A percentile compares a stretch with the other conserved stretches of the same genome.
phyloP scores from a whole-genome alignment of 306 rosid genomes.

The Acacia confusa region DNA sequence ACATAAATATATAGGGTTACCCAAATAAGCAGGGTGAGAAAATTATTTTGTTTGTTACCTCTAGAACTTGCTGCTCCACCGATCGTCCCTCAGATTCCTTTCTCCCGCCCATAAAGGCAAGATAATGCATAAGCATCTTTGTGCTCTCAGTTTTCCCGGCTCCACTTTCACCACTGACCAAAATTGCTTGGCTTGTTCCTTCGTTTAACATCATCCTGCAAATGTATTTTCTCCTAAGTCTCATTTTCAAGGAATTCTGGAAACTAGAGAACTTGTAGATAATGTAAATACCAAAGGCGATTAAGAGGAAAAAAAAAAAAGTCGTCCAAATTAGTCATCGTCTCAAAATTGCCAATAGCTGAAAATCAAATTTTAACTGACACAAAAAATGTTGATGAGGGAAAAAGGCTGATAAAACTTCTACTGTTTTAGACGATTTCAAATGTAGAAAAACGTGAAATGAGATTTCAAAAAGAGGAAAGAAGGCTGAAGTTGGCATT shows the following conservation, averaged over 20 bases:
- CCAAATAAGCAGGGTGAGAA: neutral
- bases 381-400: neutral
- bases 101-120: neutral
- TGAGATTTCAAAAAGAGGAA: neutral
- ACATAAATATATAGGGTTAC: neutral
- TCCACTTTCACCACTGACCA: neutral
- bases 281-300: neutral
- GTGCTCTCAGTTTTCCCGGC: neutral
- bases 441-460: neutral
- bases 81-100: neutral
- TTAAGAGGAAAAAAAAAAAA: neutral
- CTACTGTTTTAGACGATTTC: neutral
- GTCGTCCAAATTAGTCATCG: neutral
- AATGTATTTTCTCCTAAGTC: neutral
- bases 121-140: conserved; percentile 5
- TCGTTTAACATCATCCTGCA: neutral
- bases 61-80: neutral
- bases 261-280: neutral
- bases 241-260: neutral
- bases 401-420: neutral
- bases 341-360: neutral
- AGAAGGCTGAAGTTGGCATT: neutral
- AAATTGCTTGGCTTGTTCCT: neutral
- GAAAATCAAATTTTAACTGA: neutral
- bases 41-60: neutral